phyloP scores from a whole-genome alignment of 169 alveolate genomes.

The Eimeria sp. region DNA sequence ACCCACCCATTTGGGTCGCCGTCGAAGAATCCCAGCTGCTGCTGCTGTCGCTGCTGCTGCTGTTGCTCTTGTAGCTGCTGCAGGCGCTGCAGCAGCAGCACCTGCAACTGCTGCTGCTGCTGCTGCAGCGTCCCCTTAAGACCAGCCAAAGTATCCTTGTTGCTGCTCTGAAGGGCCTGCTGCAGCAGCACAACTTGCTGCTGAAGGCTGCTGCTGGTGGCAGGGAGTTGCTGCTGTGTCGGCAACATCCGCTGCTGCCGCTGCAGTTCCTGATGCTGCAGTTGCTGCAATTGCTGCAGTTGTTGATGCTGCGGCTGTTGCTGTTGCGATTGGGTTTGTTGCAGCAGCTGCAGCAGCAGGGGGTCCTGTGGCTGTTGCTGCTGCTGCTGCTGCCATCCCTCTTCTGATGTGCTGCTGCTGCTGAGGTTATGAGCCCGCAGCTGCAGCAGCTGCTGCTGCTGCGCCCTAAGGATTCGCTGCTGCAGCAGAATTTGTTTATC shows the following conservation, averaged over 20 bases:
- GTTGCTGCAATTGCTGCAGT: slow-evolving; percentile 23
- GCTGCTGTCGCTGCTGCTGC: slow-evolving; percentile 15
- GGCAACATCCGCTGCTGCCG: slow-evolving; percentile 48
- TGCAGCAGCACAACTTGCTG: not conserved
- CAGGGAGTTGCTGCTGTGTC: too few relatives aligned
- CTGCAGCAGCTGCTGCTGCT: slow-evolving; percentile 68
- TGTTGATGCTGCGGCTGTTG: slow-evolving; percentile 1
- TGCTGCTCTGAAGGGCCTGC: slow-evolving; percentile 40
- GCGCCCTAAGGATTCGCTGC: slow-evolving; percentile 46
- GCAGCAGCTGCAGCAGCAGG: slow-evolving; percentile 20
- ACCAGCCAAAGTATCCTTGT: slow-evolving; percentile 6
- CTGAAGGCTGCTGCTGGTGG: too few relatives aligned
- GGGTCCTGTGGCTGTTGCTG: not conserved
- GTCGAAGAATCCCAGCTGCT: not conserved
- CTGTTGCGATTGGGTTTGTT: not conserved
- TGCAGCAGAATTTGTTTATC: slow-evolving; percentile 43
- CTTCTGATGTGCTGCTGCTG: not conserved
- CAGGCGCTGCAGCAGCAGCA: slow-evolving; percentile 16
- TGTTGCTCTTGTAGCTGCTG: slow-evolving; percentile 5
- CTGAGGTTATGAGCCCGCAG: slow-evolving; percentile 32
- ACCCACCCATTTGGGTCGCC: not conserved
- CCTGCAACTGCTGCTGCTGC: slow-evolving; percentile 48
- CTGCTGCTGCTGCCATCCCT: not conserved
- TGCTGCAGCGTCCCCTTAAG: slow-evolving; percentile 26
- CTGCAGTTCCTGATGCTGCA: slow-evolving; percentile 7